phyloP scores from a whole-genome alignment of 2,329 filamentous ascomycete species.

The Neonectria coccinea region DNA sequence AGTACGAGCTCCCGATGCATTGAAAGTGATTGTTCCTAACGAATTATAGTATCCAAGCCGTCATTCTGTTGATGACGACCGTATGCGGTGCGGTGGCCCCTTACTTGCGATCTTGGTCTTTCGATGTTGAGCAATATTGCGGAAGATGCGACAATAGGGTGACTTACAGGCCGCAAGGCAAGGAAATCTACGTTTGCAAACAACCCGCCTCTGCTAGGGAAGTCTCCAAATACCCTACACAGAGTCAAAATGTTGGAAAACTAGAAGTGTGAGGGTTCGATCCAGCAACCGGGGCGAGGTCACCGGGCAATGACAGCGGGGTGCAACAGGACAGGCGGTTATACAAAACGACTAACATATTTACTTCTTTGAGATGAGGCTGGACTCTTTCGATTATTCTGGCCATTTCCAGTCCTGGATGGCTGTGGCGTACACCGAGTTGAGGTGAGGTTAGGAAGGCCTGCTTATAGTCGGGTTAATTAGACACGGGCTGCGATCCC shows the following conservation, averaged over 20 bases:
- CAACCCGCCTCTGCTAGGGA: conserved; percentile 13
- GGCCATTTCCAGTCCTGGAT: neutral
- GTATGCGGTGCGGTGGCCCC: conserved; percentile 19
- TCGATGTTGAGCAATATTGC: conserved; percentile 27
- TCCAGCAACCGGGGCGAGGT: neutral
- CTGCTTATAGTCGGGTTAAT: too few relatives aligned
- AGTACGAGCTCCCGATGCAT: conserved; percentile 4
- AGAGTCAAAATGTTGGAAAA: neutral
- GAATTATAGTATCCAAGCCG: conserved; percentile 11
- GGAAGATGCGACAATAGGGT: conserved; percentile 19
- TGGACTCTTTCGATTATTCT: neutral
- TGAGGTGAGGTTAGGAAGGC: neutral
- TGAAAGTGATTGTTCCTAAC: neutral
- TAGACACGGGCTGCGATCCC: too few relatives aligned
- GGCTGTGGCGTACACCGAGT: neutral
- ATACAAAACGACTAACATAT: neutral
- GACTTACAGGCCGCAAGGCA: conserved; percentile 22
- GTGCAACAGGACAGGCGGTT: neutral
- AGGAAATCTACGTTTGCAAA: conserved; percentile 27
- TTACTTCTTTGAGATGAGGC: neutral
- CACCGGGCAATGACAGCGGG: too few relatives aligned
- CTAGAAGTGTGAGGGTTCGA: neutral
- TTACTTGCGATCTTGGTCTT: conserved; percentile 20
- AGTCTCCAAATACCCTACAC: conserved; percentile 12
- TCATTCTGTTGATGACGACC: conserved; percentile 16